Evolutionary conservation across 2,329 filamentous ascomycete species (phyloP), one percentile per base, ranked within the genome.

Genomic region (Fusarium denticulatum): DNA sequence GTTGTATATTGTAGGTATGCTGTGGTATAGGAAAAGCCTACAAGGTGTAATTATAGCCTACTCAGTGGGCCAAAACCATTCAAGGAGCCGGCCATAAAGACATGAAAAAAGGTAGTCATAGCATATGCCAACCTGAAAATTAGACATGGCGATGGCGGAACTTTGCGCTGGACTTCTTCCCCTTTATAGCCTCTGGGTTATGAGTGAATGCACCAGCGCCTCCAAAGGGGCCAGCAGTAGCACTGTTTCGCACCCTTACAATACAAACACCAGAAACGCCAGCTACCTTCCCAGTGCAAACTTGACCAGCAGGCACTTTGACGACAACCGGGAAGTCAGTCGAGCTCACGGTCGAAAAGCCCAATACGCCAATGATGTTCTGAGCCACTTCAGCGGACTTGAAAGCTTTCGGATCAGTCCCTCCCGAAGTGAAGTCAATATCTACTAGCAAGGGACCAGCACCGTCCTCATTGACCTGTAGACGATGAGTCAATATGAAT

Each of bases 231-330:
- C 62, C 62, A 34, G 62, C 57, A 62, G 62, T 64, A 30, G 62
- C 57, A 28, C 62, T 64, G n/a, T 64, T 64, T 39, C 62, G 57
- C 1, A 64, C 62, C 39, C 57, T 53, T 6, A 39, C 62, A n/a
- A 64, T 64, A 28, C 62, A 64, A 5, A 64, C 46, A 7, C 46
- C 46, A 39, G 57, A 62, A n/a, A 64, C 32, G 5, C 57, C 62
- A 16, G 62, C 62, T 9, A 64, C 46, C 7, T n/a, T 64, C 18
- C 62, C 62, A 14, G 62, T 30, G n/a, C 62, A 64, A 12, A 39
- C 26, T 6, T 46, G 8, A 16, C 46, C 57, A 1, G n/a, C 6
- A 34, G 62, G 62, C 5, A 64, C 57, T 28, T 64, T 64, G 12
- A 64, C 45, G 24, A 53, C 5, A 0, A 64, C 62, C 12, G 62